Base-by-base conservation (phyloP, 176 grass and related monocot species). In the Lolium rigidum region DNA sequence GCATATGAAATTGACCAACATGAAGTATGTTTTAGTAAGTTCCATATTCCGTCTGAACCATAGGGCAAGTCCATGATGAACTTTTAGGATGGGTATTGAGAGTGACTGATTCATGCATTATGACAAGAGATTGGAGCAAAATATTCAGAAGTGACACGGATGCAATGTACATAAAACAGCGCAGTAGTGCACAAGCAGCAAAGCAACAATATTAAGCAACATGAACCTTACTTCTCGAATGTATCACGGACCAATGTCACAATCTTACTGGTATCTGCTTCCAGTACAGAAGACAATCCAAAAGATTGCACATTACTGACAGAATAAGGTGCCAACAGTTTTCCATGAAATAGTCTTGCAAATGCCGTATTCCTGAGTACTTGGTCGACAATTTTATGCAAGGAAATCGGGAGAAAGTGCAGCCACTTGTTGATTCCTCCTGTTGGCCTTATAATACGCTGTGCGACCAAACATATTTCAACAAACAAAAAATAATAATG, bases 401-500 rank as follows among this genome's bases (percentile, higher is more conserved):
- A 63, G 51, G 90, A 90, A 55, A 96, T 88, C 7, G 94, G 94
- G 43, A 98, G 88, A 88, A 95, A 98, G 3, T 85, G 88, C 58
- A 98, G 84, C 81, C 79, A 95, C 90, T 93, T 93, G 77, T 99
- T 94, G 70, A 99, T 84, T 80, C 97, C 90, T 81, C 94, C 94
- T 90, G 91, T 91, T 41, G 97, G 94, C 77, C 97, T 99, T 18
- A 74, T 94, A 78, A 88, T 87, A 31, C 77, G 84, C 94, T 99
- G 81, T 13, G 86, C 47, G 47, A 65, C 11, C 80, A 87, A 21
- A 74, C 10, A 65, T 3, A 41, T 39, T 85, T 74, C 48, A 66
- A 7, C 49, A 54, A 26, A 55, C 15, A 39, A 18, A 78, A 15
- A 31, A 35, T 18, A 48, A 65, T 24, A 57, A 48, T 77, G 26